Evolutionary conservation across 176 grass and related monocot genomes (phyloP), one percentile per base, ranked within the genome.

Genomic region (Elaeis guineensis): DNA sequence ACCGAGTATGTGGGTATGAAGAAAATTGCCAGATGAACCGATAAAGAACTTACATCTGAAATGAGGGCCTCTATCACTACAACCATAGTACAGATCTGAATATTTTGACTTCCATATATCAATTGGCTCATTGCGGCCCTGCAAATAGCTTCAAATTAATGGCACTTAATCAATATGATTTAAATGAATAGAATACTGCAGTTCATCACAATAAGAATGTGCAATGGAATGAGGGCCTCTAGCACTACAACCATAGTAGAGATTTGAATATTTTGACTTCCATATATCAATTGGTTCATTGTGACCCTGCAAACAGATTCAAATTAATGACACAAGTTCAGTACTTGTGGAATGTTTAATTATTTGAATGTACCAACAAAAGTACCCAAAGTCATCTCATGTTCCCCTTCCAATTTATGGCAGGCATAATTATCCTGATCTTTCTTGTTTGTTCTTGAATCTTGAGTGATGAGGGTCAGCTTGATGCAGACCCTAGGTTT

Each of bases 81-180:
- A 97, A 54, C 76, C 81, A 23, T 85, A 72, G 75, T 89, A 97
- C 18, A 80, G 19, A 73, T 72, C 62, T 57, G 84, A 85, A 67
- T 85, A 85, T 24, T 58, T 79, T 39, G 93, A 97, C 67, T 89
- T 80, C 93, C 93, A 97, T 57, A 97, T 91, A 82, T 91, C 55
- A 16, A 80, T 77, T 53, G 73, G 73, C 29, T 78, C 78, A 1
- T 67, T 63, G 63, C 21, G 65, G 70, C 77, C 30, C 91, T 90
- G 71, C 77, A 70, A 44, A 77, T 66, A 25, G 6, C 16, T 70
- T 12, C 20, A 75, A 44, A 55, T 52, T 49, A 16, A 44, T 44
- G 35, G 11, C 35, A 44, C 5, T 30, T 30, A 30, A 30, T 6
- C 28, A 30, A 30, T 30, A 30, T 30, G 28, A 30, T 30, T 30